Conservation (phyloP, 495 filamentous ascomycete species). For the Cercophora samala region DNA sequence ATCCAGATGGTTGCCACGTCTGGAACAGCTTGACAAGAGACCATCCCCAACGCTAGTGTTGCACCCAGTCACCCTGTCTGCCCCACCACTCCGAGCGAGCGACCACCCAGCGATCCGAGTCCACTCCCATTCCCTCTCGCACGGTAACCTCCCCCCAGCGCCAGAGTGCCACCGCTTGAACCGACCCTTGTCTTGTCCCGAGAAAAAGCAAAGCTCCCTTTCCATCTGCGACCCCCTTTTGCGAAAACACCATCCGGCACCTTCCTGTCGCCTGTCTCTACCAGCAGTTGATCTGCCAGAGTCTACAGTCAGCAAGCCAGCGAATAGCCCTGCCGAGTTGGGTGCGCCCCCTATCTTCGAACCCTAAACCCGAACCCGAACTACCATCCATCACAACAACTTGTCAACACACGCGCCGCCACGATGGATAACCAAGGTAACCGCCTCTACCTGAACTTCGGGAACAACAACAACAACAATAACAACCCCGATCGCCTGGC, state of each 20-base stretch:
- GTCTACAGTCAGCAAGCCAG: constrained; percentile 3
- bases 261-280: constrained; percentile 8
- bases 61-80: neutral
- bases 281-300: constrained; percentile 8
- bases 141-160: constrained; percentile 10
- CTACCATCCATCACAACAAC: neutral
- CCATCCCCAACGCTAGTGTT: neutral
- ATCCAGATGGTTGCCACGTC: neutral
- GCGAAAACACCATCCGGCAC: constrained; percentile 14
- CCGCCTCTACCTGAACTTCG: constrained; percentile 71
- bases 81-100: constrained; percentile 3
- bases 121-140: neutral
- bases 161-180: constrained; percentile 8
- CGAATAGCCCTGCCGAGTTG: neutral
- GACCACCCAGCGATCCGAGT: neutral
- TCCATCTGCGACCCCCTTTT: constrained; percentile 18
- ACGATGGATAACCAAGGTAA: constrained; percentile 55
- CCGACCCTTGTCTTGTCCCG: constrained; percentile 17
- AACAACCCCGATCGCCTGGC: constrained; percentile 65
- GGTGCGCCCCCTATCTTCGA: neutral
- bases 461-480: constrained; percentile 62
- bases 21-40: neutral
- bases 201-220: constrained; percentile 23
- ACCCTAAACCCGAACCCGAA: neutral
- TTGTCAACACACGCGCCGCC: constrained; percentile 15